phyloP scores from a whole-genome alignment of 129 eudicot species.

The Chrysanthemum seticuspe region DNA sequence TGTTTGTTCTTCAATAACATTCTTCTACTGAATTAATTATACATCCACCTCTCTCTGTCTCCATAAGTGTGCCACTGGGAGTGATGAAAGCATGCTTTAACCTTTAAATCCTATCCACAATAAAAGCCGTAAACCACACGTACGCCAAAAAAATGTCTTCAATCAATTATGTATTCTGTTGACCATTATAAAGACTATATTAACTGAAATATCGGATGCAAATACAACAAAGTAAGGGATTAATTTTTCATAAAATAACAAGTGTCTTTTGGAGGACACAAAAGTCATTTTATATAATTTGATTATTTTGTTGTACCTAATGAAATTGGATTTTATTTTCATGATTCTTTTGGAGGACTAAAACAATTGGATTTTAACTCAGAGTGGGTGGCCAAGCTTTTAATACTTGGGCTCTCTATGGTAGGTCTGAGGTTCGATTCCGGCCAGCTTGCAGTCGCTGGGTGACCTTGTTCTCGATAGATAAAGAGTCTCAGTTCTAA shows the following conservation, averaged over 20 bases:
- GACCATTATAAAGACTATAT: constrained; percentile 1
- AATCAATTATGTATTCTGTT: constrained; percentile 30
- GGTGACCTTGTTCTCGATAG: no score
- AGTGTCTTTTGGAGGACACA: constrained; percentile 13
- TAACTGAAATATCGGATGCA: not conserved
- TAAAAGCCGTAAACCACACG: constrained; percentile 41
- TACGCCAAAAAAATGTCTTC: constrained; percentile 26
- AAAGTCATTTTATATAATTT: constrained; percentile 1
- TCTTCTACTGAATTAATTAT: constrained; percentile 21
- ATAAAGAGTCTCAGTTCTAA: no score
- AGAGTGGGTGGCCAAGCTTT: no score
- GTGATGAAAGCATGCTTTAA: constrained; percentile 44
- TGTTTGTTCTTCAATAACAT: constrained; percentile 26
- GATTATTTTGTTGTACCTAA: not conserved
- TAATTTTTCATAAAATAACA: not conserved
- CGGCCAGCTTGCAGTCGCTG: no score
- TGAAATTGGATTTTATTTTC: no score
- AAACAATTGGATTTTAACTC: no score
- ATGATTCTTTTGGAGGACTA: no score
- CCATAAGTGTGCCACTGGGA: constrained; percentile 38
- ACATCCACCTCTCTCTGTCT: constrained; percentile 38
- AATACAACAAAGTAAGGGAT: constrained; percentile 6
- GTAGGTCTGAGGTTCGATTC: no score
- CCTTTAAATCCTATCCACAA: constrained; percentile 45
- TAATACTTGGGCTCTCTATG: no score